phyloP scores from a whole-genome alignment of 2,329 filamentous ascomycete species.

The Phaeosphaeriaceae sp. region DNA sequence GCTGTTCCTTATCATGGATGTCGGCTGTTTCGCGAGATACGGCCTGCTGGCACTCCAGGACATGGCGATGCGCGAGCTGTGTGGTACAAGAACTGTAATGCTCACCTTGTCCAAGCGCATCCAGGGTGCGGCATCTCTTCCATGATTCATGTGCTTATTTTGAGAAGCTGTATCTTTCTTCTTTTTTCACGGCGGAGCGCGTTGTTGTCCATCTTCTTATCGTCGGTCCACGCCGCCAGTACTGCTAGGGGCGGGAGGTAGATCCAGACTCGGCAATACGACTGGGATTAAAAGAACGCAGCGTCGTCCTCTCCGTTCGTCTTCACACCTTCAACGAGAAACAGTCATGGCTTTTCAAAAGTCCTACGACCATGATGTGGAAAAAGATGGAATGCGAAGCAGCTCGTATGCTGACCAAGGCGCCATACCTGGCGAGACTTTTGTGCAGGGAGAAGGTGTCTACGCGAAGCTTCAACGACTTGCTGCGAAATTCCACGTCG shows the following conservation, averaged over 20 bases:
- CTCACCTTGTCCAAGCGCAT: no score
- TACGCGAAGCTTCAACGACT: conserved; percentile 68
- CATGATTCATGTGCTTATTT: no score
- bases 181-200: not conserved
- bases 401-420: conserved; percentile 43
- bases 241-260: not conserved
- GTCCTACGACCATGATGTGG: conserved; percentile 22
- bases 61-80: not conserved
- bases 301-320: not conserved
- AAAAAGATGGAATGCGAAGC: conserved; percentile 30
- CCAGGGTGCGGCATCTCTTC: no score
- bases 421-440: conserved; percentile 65
- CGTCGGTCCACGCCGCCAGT: not conserved
- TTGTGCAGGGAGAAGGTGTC: conserved; percentile 62
- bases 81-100: not conserved
- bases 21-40: not conserved
- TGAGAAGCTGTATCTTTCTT: no score
- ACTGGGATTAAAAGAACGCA: not conserved
- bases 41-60: not conserved
- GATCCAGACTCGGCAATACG: not conserved
- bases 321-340: not conserved
- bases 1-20: conserved; percentile 1
- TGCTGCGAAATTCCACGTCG: conserved; percentile 70
- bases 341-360: conserved; percentile 4
- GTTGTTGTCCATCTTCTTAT: not conserved